A percentile compares a stretch with the other conserved stretches of the same genome.
phyloP scores from a whole-genome alignment of 2,329 filamentous ascomycete genomes.

The Fusarium nematophilum region DNA sequence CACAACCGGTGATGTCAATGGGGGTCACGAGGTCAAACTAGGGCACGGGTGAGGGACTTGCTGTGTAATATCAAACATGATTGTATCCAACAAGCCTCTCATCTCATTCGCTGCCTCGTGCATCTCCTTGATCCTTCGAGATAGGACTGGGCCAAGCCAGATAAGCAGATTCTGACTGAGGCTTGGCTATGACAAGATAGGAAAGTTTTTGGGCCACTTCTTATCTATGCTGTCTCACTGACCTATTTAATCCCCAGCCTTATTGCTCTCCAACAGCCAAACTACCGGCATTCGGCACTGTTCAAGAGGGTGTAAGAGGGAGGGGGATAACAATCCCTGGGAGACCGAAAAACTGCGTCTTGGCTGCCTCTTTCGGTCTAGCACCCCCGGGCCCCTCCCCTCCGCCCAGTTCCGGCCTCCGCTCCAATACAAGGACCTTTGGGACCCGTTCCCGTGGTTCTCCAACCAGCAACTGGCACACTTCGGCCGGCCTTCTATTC shows the following conservation, averaged over 20 bases:
- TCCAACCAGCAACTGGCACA: constrained; percentile 7
- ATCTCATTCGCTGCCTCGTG: no score
- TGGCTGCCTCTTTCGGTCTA: constrained; percentile 48
- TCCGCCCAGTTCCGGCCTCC: constrained; percentile 28
- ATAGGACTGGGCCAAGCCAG: background rate
- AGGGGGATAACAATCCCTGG: background rate
- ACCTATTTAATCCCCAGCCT: no score
- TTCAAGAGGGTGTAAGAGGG: constrained; percentile 17
- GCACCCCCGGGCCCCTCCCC: constrained; percentile 14
- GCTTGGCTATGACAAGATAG: background rate
- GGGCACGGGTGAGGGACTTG: no score
- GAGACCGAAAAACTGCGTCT: constrained; percentile 38
- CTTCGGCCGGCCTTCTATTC: no score
- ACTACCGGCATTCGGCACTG: constrained; percentile 25
- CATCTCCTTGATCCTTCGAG: background rate
- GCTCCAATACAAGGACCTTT: constrained; percentile 23
- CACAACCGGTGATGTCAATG: no score
- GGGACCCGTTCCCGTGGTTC: background rate
- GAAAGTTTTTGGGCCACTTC: constrained; percentile 4
- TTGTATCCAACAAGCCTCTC: no score
- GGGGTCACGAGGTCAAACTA: no score
- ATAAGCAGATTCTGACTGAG: background rate
- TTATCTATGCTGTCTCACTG: background rate
- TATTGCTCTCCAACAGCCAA: constrained; percentile 6
- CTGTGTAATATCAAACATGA: no score